phyloP scores from a whole-genome alignment of 768 basidiomycete species.

The Auriscalpium microsporum region DNA sequence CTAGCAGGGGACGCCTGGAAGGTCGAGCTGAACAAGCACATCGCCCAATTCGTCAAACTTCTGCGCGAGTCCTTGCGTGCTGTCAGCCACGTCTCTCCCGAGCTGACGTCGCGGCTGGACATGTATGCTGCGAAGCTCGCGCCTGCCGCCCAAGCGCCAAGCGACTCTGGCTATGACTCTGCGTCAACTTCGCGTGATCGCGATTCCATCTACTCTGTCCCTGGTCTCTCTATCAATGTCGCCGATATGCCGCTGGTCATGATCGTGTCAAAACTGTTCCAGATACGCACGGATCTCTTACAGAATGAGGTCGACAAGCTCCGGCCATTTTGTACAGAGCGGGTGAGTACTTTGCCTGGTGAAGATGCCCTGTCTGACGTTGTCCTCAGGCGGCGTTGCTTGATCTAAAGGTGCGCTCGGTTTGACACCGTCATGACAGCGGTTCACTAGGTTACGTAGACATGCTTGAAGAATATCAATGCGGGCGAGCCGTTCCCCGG shows the following conservation, averaged over 20 bases:
- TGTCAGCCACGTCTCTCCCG: conserved; percentile 72
- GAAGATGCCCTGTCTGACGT: background rate
- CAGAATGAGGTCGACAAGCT: conserved; percentile 69
- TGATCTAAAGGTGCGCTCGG: conserved; percentile 66
- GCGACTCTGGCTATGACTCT: conserved; percentile 62
- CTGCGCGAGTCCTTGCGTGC: conserved; percentile 70
- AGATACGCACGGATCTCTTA: conserved; percentile 56
- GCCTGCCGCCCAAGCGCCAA: conserved; percentile 42
- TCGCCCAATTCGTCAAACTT: conserved; percentile 80
- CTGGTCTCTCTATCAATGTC: conserved; percentile 38
- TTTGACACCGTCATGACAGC: conserved; percentile 5
- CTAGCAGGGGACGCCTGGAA: conserved; percentile 88
- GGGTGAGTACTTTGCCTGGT: conserved; percentile 33
- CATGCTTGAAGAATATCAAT: conserved; percentile 86
- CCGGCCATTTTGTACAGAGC: conserved; percentile 61
- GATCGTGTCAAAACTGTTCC: conserved; percentile 65
- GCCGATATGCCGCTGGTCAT: conserved; percentile 72
- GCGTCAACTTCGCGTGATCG: conserved; percentile 50
- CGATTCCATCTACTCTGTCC: conserved; percentile 35
- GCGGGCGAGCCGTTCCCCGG: conserved; percentile 79
- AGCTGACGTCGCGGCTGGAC: conserved; percentile 75
- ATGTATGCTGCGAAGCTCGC: conserved; percentile 76
- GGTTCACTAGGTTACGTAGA: conserved; percentile 33
- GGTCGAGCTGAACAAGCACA: conserved; percentile 84
- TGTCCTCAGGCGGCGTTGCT: conserved; percentile 62